Evolutionary conservation across 2,329 filamentous ascomycete species (phyloP).

Genomic region (Coniochaeta sp.): DNA sequence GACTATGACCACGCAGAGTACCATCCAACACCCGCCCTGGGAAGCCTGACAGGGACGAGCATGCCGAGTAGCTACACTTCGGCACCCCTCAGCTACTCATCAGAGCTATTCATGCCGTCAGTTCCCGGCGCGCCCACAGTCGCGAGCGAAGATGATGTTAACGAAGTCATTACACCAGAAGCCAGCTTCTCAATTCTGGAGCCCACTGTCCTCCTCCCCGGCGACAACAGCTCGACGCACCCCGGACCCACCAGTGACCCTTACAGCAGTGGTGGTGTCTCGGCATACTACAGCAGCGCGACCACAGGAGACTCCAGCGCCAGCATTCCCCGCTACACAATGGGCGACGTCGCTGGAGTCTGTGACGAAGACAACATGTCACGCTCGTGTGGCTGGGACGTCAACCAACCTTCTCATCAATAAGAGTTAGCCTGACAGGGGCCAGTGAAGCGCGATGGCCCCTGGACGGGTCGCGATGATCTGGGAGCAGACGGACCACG

Average conservation of each 20-base stretch:
- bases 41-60: neutral
- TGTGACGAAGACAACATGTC: neutral
- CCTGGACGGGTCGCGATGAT: neutral
- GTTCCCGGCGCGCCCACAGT: neutral
- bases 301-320: neutral
- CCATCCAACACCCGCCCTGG: neutral
- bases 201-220: neutral
- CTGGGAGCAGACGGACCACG: neutral
- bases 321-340: neutral
- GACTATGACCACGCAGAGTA: neutral
- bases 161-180: conserved; percentile 1
- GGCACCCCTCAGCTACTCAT: neutral
- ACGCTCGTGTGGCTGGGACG: neutral
- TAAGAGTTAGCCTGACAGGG: neutral
- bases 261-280: neutral
- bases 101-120: conserved; percentile 1
- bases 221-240: neutral
- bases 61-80: neutral
- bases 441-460: too few species aligned
- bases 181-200: neutral
- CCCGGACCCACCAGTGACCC: neutral
- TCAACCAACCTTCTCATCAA: neutral
- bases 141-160: neutral
- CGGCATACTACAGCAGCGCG: neutral
- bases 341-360: neutral